phyloP scores from a whole-genome alignment of 2,329 filamentous ascomycete genomes.

The Pseudogymnoascus sp. region DNA sequence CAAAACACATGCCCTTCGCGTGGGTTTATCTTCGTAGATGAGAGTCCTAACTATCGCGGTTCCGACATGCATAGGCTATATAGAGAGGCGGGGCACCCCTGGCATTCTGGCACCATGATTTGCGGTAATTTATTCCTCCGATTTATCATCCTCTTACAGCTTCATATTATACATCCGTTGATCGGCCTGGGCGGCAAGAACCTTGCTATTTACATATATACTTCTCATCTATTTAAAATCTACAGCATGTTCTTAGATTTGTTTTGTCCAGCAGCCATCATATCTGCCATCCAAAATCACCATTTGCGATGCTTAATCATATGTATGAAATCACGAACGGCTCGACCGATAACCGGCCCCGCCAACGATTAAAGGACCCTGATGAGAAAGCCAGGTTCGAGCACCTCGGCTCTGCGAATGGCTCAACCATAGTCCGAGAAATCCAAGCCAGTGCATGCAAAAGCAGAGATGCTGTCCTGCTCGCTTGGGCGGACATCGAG shows the following conservation, averaged over 20 bases:
- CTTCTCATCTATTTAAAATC: background rate
- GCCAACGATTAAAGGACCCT: background rate
- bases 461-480: background rate
- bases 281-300: background rate
- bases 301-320: background rate
- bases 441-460: background rate
- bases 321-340: background rate
- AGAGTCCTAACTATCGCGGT: background rate
- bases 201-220: background rate
- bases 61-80: constrained; percentile 4
- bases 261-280: background rate
- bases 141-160: background rate
- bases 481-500: background rate
- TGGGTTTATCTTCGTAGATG: background rate
- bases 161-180: constrained; percentile 6
- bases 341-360: background rate
- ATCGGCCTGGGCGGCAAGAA: background rate
- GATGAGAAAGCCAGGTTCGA: background rate
- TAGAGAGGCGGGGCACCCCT: background rate
- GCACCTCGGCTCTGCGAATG: background rate
- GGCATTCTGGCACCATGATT: background rate
- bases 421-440: background rate
- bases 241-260: background rate
- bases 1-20: background rate
- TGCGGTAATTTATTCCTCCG: constrained; percentile 6